phyloP scores from a whole-genome alignment of 2,329 filamentous ascomycete species.

The Stachybotrys elegans region DNA sequence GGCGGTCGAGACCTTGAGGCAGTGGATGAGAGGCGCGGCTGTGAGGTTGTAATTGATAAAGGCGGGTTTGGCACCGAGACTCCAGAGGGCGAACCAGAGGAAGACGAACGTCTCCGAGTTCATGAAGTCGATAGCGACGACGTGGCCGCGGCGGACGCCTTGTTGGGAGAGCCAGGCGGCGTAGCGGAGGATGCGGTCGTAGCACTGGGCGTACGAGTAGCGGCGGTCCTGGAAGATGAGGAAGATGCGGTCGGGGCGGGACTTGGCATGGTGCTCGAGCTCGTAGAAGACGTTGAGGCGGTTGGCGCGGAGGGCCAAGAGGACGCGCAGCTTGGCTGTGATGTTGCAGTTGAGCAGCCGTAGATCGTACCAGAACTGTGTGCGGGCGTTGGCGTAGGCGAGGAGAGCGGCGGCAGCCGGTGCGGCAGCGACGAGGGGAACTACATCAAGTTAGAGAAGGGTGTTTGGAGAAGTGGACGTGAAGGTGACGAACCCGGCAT shows the following conservation, averaged over 20 bases:
- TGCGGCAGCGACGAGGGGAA: conserved; percentile 48
- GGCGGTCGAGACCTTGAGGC: conserved; percentile 62
- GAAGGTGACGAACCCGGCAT: conserved; percentile 3
- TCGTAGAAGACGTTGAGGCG: conserved; percentile 69
- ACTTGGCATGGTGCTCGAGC: conserved; percentile 62
- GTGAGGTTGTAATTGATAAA: conserved; percentile 85
- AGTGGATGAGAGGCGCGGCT: conserved; percentile 68
- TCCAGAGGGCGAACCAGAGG: conserved; percentile 73
- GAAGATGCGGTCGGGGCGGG: conserved; percentile 50
- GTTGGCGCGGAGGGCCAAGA: conserved; percentile 49
- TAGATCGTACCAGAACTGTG: conserved; percentile 61
- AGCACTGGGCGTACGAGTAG: conserved; percentile 73
- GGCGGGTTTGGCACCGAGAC: conserved; percentile 75
- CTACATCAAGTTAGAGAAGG: conserved; percentile 23
- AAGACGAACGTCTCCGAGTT: conserved; percentile 78
- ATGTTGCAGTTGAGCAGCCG: conserved; percentile 51
- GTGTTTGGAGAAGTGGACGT: background rate
- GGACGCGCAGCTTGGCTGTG: conserved; percentile 36
- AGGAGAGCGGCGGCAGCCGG: conserved; percentile 61
- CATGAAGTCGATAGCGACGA: conserved; percentile 76
- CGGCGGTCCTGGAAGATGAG: conserved; percentile 63
- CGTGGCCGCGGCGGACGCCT: conserved; percentile 62
- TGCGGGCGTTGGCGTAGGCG: conserved; percentile 75
- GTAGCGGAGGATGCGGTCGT: conserved; percentile 66
- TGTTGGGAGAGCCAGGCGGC: conserved; percentile 66